Conservation (phyloP, 208 protist species). For the Leishmania gerbilli region DNA sequence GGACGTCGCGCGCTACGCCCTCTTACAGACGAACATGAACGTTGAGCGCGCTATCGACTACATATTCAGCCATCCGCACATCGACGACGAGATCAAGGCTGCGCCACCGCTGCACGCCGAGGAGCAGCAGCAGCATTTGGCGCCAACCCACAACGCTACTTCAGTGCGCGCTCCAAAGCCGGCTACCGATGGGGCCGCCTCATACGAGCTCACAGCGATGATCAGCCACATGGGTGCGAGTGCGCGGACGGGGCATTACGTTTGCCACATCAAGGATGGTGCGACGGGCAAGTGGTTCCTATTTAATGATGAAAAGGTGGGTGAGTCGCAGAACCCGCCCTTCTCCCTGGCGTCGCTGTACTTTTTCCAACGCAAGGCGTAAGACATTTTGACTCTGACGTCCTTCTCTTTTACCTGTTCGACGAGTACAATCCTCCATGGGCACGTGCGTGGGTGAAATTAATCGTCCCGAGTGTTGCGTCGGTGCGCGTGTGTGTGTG, state of each 20-base stretch:
- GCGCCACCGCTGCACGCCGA: neutral
- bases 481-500: slow-evolving; percentile 3
- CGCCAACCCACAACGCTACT: neutral
- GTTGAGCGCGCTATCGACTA: slow-evolving; percentile 96
- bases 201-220: slow-evolving; percentile 83
- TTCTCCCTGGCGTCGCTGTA: slow-evolving; percentile 93
- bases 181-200: slow-evolving; percentile 51
- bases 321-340: slow-evolving; percentile 84
- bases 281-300: slow-evolving; percentile 87
- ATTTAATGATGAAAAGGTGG: slow-evolving; percentile 97
- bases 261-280: slow-evolving; percentile 86
- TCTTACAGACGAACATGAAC: slow-evolving; percentile 90
- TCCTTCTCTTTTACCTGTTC: neutral
- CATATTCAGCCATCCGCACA: slow-evolving; percentile 95
- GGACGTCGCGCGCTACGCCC: slow-evolving; percentile 66
- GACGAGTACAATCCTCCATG: neutral
- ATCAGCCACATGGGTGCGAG: slow-evolving; percentile 93
- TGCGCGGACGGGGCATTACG: slow-evolving; percentile 90
- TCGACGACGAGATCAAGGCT: slow-evolving; percentile 40
- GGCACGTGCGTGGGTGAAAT: neutral
- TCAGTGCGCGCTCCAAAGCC: slow-evolving; percentile 4
- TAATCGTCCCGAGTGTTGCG: neutral
- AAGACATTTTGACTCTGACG: neutral
- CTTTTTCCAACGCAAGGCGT: slow-evolving; percentile 75
- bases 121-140: neutral